Percentiles rank a stretch among this genome's conserved stretches.
These are phyloP conservation scores for Oryza brachyantha DNA, from an alignment of 176 grass and related monocot genomes.

Conservation along the genomic window DNA sequence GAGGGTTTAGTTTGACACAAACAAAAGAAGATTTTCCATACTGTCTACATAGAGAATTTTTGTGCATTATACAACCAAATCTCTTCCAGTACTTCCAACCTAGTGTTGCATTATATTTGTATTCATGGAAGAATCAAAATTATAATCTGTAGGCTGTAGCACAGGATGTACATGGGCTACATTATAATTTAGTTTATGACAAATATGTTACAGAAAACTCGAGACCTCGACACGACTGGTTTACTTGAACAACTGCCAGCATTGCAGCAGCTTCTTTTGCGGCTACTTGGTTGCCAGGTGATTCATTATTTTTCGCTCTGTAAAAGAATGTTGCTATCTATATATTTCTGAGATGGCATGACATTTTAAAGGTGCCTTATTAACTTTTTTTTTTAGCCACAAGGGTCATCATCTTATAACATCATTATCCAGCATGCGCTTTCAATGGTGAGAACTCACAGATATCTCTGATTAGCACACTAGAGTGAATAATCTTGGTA, in stretches of 20 bases:
- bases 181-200: constrained; percentile 5
- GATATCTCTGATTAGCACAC: neutral
- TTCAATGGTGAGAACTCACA: constrained; percentile 67
- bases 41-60: neutral
- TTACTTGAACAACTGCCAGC: constrained; percentile 79
- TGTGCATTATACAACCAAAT: neutral
- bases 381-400: constrained; percentile 52
- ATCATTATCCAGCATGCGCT: constrained; percentile 85
- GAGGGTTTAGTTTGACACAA: neutral
- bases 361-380: constrained; percentile 13
- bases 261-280: constrained; percentile 69
- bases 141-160: neutral
- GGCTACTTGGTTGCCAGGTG: constrained; percentile 88
- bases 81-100: neutral
- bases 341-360: constrained; percentile 4
- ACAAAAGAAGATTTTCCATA: neutral
- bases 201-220: constrained; percentile 48
- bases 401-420: constrained; percentile 83
- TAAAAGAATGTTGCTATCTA: neutral
- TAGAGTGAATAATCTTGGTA: neutral
- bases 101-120: neutral
- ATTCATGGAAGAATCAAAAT: neutral
- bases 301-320: constrained; percentile 6
- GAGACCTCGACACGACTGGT: constrained; percentile 62
- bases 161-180: neutral